Evolutionary conservation across 345 rosid species (phyloP).

Genomic region (Gossypium mustelinum): DNA sequence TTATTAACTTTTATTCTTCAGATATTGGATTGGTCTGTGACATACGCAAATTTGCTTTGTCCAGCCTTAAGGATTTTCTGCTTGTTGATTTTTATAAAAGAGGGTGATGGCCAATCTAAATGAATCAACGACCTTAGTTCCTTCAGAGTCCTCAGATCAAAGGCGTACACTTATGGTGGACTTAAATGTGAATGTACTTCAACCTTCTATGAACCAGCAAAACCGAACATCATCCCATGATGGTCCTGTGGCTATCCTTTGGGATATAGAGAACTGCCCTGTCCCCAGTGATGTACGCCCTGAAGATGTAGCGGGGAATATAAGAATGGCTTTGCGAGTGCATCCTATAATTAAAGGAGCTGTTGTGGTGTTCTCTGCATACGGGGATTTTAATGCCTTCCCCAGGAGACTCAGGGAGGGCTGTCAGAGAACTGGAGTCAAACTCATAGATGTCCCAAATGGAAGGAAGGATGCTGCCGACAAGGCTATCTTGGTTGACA

Average conservation of each 20-base stretch:
- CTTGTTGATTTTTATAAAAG: conserved; percentile 17
- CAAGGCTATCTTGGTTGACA: conserved; percentile 89
- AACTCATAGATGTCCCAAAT: conserved; percentile 89
- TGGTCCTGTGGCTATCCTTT: conserved; percentile 79
- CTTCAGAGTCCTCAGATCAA: conserved; percentile 27
- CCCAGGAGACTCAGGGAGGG: conserved; percentile 96
- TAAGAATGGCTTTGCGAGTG: conserved; percentile 81
- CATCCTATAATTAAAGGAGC: conserved; percentile 83
- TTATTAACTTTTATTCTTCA: not conserved
- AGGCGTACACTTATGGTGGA: conserved; percentile 25
- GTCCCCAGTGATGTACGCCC: conserved; percentile 90
- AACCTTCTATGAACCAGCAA: conserved; percentile 30
- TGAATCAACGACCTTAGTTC: conserved; percentile 25
- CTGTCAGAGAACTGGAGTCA: conserved; percentile 95
- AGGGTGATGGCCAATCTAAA: conserved; percentile 32
- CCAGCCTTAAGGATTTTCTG: not conserved
- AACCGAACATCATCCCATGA: conserved; percentile 34
- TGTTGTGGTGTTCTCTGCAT: conserved; percentile 77
- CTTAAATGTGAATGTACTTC: conserved; percentile 31
- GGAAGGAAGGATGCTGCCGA: conserved; percentile 98
- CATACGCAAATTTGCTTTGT: not conserved
- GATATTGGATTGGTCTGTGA: not conserved
- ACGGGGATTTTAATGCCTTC: conserved; percentile 91
- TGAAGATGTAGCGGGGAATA: conserved; percentile 87
- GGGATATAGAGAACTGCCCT: conserved; percentile 97